Conservation (phyloP, 768 basidiomycete species). For the Galerina marginata region DNA sequence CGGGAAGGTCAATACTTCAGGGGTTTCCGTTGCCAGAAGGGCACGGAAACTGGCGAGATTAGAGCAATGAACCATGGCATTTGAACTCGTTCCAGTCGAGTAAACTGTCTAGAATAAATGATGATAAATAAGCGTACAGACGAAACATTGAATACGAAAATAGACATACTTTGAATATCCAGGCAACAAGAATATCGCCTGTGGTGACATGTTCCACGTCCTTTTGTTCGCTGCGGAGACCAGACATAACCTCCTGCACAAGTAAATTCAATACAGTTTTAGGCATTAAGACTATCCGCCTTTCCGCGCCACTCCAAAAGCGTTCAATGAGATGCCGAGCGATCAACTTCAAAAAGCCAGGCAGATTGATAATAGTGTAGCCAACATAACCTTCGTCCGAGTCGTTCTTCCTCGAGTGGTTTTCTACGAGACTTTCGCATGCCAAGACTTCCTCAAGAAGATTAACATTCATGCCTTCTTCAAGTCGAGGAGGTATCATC, state of each 20-base stretch:
- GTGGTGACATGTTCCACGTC: slow-evolving; percentile 31
- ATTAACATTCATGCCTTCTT: slow-evolving; percentile 38
- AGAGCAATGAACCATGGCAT: slow-evolving; percentile 39
- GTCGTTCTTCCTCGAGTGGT: too few relatives aligned
- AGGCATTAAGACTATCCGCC: slow-evolving; percentile 39
- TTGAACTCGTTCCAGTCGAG: slow-evolving; percentile 32
- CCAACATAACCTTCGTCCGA: too few relatives aligned
- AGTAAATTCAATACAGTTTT: slow-evolving; percentile 32
- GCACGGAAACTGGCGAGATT: slow-evolving; percentile 34
- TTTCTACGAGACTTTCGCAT: too few relatives aligned
- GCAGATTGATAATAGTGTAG: too few relatives aligned
- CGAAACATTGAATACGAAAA: not conserved
- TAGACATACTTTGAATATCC: slow-evolving; percentile 42
- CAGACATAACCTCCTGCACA: slow-evolving; percentile 34
- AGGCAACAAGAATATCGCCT: slow-evolving; percentile 46
- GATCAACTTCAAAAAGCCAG: too few relatives aligned
- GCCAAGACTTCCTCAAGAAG: slow-evolving; percentile 37
- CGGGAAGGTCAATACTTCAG: slow-evolving; percentile 32
- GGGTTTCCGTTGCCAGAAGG: slow-evolving; percentile 25
- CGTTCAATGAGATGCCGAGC: too few relatives aligned
- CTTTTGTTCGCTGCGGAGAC: slow-evolving; percentile 24
- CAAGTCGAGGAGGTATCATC: slow-evolving; percentile 39
- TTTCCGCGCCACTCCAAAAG: slow-evolving; percentile 29
- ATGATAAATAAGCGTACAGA: not conserved
- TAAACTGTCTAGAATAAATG: slow-evolving; percentile 37